A percentile compares a stretch with the other conserved stretches of the same genome.
Conservation (phyloP, 805 yeast species). For the Metschnikowia reukaufii region DNA sequence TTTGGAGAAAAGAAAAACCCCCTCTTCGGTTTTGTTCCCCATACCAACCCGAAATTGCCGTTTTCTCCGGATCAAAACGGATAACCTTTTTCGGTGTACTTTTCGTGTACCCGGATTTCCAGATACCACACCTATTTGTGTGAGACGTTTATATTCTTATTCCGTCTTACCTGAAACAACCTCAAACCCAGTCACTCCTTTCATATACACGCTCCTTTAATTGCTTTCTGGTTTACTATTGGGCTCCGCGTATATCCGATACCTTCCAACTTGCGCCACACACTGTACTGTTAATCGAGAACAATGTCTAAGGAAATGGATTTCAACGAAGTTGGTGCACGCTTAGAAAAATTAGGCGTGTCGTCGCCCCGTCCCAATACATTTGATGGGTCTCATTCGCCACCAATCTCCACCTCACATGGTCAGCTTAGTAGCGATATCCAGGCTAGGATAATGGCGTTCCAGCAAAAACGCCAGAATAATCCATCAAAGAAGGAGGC, state of each 20-base stretch:
- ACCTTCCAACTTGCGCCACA: too few relatives aligned
- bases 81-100: not conserved
- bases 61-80: not conserved
- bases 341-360: slow-evolving; percentile 17
- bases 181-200: not conserved
- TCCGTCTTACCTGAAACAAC: not conserved
- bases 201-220: not conserved
- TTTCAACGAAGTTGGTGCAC: slow-evolving; percentile 15
- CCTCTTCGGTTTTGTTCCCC: not conserved
- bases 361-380: slow-evolving; percentile 15
- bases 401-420: slow-evolving; percentile 21
- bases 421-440: slow-evolving; percentile 61
- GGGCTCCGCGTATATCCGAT: too few relatives aligned
- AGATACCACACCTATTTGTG: not conserved
- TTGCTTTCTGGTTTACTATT: too few relatives aligned
- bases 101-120: not conserved
- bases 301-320: slow-evolving; percentile 18
- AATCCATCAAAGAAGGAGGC: slow-evolving; percentile 14
- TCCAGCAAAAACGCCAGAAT: slow-evolving; percentile 68
- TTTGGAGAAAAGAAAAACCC: not conserved
- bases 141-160: not conserved
- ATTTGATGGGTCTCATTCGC: slow-evolving; percentile 20
- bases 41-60: not conserved
- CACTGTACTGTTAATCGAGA: too few relatives aligned
- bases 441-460: slow-evolving; percentile 84